Evolutionary conservation across 352 stramenopile species (phyloP).

Genomic region (Pythium plurisporium): DNA sequence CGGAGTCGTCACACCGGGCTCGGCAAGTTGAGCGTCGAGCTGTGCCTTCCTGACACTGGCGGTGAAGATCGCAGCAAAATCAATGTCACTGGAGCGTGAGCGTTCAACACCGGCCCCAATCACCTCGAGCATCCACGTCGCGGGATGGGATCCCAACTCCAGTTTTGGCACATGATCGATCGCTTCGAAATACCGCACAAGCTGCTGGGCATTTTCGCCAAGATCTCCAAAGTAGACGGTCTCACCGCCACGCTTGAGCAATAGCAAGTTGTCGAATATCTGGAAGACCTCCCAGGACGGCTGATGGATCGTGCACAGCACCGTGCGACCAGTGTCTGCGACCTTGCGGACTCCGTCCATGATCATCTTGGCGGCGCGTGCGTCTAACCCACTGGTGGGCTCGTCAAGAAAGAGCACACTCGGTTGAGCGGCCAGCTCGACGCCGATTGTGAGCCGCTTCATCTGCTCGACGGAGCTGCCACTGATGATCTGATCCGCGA

Average conservation of each 20-base stretch:
- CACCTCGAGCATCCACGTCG: constrained; percentile 27
- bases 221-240: too few species aligned
- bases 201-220: too few species aligned
- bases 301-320: constrained; percentile 31
- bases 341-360: constrained; percentile 85
- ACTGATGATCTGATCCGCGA: constrained; percentile 58
- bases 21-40: constrained; percentile 11
- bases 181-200: not conserved
- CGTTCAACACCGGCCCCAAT: constrained; percentile 11
- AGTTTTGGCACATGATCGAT: not conserved
- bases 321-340: constrained; percentile 45
- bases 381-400: constrained; percentile 86
- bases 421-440: constrained; percentile 92
- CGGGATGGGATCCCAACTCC: not conserved
- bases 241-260: too few species aligned
- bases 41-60: not conserved
- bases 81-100: not conserved
- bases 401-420: constrained; percentile 94
- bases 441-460: constrained; percentile 91
- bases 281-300: too few species aligned
- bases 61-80: constrained; percentile 9
- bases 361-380: constrained; percentile 79
- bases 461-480: constrained; percentile 84
- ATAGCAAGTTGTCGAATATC: too few species aligned
- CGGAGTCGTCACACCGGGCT: constrained; percentile 11